phyloP scores from a whole-genome alignment of 2,329 filamentous ascomycete genomes.

The Clarireedia paspali region DNA sequence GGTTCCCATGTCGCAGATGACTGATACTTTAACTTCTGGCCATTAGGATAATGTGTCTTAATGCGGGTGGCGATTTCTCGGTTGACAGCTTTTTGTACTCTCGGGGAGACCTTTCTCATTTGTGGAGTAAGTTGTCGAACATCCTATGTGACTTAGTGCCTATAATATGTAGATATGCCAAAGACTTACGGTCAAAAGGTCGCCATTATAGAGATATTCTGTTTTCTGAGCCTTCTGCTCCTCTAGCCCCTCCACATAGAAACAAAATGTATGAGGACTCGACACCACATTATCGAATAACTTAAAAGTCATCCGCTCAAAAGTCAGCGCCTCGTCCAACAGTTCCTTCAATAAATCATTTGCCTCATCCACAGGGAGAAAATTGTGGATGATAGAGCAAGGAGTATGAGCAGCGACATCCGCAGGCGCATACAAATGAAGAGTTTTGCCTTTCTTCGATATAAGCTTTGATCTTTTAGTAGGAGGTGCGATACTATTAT shows the following conservation, averaged over 20 bases:
- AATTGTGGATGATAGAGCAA: slow-evolving; percentile 89
- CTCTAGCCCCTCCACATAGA: slow-evolving; percentile 71
- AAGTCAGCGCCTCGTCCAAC: slow-evolving; percentile 63
- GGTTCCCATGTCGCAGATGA: slow-evolving; percentile 67
- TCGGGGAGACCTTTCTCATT: slow-evolving; percentile 60
- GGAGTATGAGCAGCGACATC: slow-evolving; percentile 80
- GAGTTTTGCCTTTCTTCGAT: slow-evolving; percentile 70
- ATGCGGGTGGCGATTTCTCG: slow-evolving; percentile 67
- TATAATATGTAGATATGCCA: not conserved
- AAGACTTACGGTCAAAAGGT: slow-evolving; percentile 49
- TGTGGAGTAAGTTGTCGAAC: slow-evolving; percentile 69
- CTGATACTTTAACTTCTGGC: slow-evolving; percentile 71
- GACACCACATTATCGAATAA: slow-evolving; percentile 82
- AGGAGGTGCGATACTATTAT: slow-evolving; percentile 7
- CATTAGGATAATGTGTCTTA: slow-evolving; percentile 54
- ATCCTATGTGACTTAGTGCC: slow-evolving; percentile 40
- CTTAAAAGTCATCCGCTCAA: slow-evolving; percentile 67
- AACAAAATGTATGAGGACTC: slow-evolving; percentile 74
- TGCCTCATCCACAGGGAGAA: slow-evolving; percentile 65
- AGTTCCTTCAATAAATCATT: slow-evolving; percentile 69
- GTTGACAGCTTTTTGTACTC: slow-evolving; percentile 72
- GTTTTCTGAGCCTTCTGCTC: slow-evolving; percentile 64
- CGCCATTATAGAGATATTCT: slow-evolving; percentile 83
- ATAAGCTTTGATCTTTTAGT: slow-evolving; percentile 43
- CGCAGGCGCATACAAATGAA: slow-evolving; percentile 74